A percentile compares a stretch with the other conserved stretches of the same genome.
These are phyloP conservation scores for Malassezia slooffiae DNA, from an alignment of 1,284 basidiomycete genomes.

Conservation along the genomic window DNA sequence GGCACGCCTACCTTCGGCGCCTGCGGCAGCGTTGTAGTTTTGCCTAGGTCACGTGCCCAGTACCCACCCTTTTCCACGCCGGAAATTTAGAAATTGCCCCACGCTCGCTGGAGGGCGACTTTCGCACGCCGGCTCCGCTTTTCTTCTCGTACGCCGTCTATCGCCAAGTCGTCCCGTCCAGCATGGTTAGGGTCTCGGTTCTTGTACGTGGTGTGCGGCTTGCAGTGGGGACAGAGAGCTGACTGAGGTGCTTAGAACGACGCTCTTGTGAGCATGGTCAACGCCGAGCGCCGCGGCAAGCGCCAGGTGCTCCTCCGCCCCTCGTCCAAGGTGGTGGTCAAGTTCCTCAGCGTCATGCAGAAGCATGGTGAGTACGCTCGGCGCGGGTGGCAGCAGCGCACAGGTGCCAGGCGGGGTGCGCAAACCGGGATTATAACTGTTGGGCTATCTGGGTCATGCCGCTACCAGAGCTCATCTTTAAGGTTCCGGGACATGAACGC, in stretches of 20 bases:
- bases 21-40: too few relatives aligned
- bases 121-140: constrained; percentile 10
- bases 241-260: constrained; percentile 29
- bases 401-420: background rate
- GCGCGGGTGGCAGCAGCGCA: background rate
- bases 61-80: constrained; percentile 1
- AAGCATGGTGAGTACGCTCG: constrained; percentile 42
- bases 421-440: constrained; percentile 43
- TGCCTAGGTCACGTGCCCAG: constrained; percentile 14
- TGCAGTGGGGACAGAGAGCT: background rate
- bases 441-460: constrained; percentile 33
- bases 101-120: constrained; percentile 1
- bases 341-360: constrained; percentile 47
- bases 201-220: constrained; percentile 27
- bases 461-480: constrained; percentile 42
- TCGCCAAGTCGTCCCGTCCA: constrained; percentile 31
- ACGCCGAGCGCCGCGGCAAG: constrained; percentile 47
- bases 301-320: constrained; percentile 46
- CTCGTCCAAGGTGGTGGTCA: constrained; percentile 46
- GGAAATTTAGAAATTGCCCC: constrained; percentile 11
- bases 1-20: too few relatives aligned
- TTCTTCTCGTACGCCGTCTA: constrained; percentile 15
- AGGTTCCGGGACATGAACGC: constrained; percentile 41
- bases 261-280: constrained; percentile 46
- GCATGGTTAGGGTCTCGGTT: constrained; percentile 45